Conservation (phyloP, 805 yeast species). For the Ogataea pignaliae region DNA sequence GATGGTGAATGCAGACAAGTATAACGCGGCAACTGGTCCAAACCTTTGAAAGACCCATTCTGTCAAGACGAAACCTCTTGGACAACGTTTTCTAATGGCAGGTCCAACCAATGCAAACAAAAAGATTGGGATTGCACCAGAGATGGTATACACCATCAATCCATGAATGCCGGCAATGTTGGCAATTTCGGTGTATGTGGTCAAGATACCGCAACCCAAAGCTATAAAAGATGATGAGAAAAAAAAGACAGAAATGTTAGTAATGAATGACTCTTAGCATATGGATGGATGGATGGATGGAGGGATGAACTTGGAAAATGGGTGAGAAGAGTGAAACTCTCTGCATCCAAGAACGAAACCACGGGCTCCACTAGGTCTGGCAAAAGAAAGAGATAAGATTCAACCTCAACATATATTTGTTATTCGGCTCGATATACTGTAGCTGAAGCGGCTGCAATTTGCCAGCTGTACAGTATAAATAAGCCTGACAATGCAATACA, state of each 20-base stretch:
- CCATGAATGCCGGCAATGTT: conserved; percentile 87
- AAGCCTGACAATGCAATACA: too few relatives aligned
- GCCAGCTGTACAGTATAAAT: too few relatives aligned
- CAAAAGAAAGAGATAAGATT: too few relatives aligned
- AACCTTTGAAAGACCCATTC: conserved; percentile 90
- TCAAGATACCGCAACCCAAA: conserved; percentile 83
- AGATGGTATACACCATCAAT: conserved; percentile 68
- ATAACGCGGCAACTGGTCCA: conserved; percentile 68
- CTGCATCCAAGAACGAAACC: too few relatives aligned
- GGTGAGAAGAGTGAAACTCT: too few relatives aligned
- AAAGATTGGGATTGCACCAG: conserved; percentile 81
- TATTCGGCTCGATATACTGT: too few relatives aligned
- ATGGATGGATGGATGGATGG: too few relatives aligned
- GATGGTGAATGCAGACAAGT: conserved; percentile 75
- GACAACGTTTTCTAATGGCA: conserved; percentile 67
- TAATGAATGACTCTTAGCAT: neutral
- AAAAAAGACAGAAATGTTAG: conserved; percentile 5
- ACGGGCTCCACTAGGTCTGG: too few relatives aligned
- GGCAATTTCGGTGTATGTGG: conserved; percentile 84
- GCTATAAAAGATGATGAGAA: conserved; percentile 41
- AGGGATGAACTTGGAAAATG: too few relatives aligned
- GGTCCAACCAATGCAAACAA: conserved; percentile 86
- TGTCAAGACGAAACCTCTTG: conserved; percentile 85
- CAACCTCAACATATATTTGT: too few relatives aligned
- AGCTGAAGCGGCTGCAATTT: too few relatives aligned